phyloP scores from a whole-genome alignment of 345 rosid species.

The Psidium friedrichsthalianum region DNA sequence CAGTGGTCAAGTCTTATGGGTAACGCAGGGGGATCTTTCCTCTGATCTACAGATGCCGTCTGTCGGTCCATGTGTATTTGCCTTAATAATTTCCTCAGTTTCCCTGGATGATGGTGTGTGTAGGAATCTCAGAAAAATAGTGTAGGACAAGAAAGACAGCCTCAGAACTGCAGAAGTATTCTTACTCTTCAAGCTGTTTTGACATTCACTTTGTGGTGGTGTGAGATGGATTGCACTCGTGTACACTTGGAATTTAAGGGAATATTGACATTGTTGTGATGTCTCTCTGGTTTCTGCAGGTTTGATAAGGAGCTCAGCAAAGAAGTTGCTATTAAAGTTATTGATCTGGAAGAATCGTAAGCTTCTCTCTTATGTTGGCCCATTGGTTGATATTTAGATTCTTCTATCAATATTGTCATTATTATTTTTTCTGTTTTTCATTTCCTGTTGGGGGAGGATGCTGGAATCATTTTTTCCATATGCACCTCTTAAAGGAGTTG shows the following conservation, averaged over 20 bases:
- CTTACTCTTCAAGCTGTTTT: not conserved
- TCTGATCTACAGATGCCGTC: not conserved
- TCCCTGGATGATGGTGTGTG: not conserved
- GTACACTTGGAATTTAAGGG: not conserved
- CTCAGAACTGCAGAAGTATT: not conserved
- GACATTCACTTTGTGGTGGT: not conserved
- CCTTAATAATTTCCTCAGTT: not conserved
- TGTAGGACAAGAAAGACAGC: not conserved
- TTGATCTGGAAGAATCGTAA: slow-evolving; percentile 99
- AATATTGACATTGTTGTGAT: not conserved
- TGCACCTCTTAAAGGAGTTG: not conserved
- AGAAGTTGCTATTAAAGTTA: slow-evolving; percentile 97
- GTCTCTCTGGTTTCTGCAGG: slow-evolving; percentile 40
- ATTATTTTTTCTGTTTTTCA: not conserved
- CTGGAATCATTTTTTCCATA: not conserved
- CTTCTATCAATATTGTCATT: not conserved
- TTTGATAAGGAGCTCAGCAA: slow-evolving; percentile 91
- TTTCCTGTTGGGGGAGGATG: not conserved
- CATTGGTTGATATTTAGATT: not conserved
- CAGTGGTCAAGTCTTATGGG: not conserved
- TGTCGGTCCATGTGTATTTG: not conserved
- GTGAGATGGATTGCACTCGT: not conserved
- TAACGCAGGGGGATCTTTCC: not conserved
- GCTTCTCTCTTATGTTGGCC: slow-evolving; percentile 8
- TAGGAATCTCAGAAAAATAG: not conserved